These are phyloP conservation scores for Albugo laibachii DNA, from an alignment of 352 stramenopile species.

Conservation along the genomic window DNA sequence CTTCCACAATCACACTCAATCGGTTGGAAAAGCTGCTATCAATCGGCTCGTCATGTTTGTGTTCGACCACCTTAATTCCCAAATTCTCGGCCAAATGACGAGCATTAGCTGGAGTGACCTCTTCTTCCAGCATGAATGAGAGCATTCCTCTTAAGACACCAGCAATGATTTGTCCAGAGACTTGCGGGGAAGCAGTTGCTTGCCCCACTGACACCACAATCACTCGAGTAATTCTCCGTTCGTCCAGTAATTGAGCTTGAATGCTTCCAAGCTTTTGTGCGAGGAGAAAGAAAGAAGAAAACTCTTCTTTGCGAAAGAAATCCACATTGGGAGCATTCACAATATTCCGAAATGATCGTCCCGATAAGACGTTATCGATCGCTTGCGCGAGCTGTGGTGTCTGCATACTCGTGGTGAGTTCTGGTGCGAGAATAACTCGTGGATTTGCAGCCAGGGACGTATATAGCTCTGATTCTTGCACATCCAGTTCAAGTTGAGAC, in stretches of 20 bases:
- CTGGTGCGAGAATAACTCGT: conserved; percentile 85
- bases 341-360: conserved; percentile 83
- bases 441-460: conserved; percentile 67
- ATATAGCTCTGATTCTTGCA: conserved; percentile 29
- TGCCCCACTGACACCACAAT: conserved; percentile 66
- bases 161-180: conserved; percentile 69
- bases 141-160: conserved; percentile 82
- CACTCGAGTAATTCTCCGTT: conserved; percentile 37
- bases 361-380: conserved; percentile 25
- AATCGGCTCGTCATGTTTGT: conserved; percentile 68
- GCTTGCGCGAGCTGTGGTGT: conserved; percentile 84
- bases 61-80: conserved; percentile 79
- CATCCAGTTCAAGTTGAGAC: conserved; percentile 35
- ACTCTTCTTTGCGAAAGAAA: conserved; percentile 53
- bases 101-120: conserved; percentile 82
- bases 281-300: conserved; percentile 72
- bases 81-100: conserved; percentile 70
- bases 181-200: conserved; percentile 55
- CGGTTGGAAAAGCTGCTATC: conserved; percentile 74
- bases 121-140: conserved; percentile 79
- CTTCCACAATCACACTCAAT: conserved; percentile 83
- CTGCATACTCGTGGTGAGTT: conserved; percentile 85
- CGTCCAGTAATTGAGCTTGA: conserved; percentile 65
- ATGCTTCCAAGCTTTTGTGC: conserved; percentile 83
- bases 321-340: conserved; percentile 92